A percentile compares a stretch with the other conserved stretches of the same genome.
These are phyloP conservation scores for Hypsizygus marmoreus DNA, from an alignment of 768 basidiomycete species.

Conservation along the genomic window DNA sequence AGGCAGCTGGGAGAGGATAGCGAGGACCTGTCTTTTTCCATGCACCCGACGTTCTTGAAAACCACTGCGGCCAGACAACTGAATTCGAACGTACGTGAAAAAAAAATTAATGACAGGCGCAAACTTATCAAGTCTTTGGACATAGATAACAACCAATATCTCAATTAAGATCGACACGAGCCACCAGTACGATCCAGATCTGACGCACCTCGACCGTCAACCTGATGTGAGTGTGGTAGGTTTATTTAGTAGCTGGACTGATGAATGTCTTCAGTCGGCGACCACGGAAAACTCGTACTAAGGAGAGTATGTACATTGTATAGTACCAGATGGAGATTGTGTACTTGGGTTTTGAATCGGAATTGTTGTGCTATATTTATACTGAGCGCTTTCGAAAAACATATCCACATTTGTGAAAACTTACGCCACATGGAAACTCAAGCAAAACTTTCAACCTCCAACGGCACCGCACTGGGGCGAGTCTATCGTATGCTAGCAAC, in stretches of 20 bases:
- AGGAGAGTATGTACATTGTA: constrained; percentile 10
- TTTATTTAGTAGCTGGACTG: neutral
- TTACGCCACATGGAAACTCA: too few relatives aligned
- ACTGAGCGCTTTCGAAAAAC: neutral
- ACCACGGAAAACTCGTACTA: constrained; percentile 17
- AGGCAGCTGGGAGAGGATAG: constrained; percentile 45
- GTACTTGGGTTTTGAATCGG: neutral
- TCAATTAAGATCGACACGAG: constrained; percentile 69
- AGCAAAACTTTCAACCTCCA: too few relatives aligned
- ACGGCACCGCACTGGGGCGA: too few relatives aligned
- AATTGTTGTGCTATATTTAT: neutral
- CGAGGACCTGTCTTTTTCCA: constrained; percentile 48
- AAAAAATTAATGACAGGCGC: too few relatives aligned
- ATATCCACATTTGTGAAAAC: too few relatives aligned
- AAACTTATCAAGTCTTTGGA: constrained; percentile 4
- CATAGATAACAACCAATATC: constrained; percentile 49
- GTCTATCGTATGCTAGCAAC: too few relatives aligned
- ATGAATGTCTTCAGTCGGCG: constrained; percentile 14
- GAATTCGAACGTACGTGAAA: constrained; percentile 32
- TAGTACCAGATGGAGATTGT: neutral
- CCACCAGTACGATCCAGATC: constrained; percentile 49
- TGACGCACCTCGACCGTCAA: constrained; percentile 15
- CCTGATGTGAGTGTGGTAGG: constrained; percentile 16
- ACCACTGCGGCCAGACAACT: constrained; percentile 31
- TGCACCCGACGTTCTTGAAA: constrained; percentile 43